Evolutionary conservation across 805 yeast species (phyloP).

Genomic region (Novakomyces olei): DNA sequence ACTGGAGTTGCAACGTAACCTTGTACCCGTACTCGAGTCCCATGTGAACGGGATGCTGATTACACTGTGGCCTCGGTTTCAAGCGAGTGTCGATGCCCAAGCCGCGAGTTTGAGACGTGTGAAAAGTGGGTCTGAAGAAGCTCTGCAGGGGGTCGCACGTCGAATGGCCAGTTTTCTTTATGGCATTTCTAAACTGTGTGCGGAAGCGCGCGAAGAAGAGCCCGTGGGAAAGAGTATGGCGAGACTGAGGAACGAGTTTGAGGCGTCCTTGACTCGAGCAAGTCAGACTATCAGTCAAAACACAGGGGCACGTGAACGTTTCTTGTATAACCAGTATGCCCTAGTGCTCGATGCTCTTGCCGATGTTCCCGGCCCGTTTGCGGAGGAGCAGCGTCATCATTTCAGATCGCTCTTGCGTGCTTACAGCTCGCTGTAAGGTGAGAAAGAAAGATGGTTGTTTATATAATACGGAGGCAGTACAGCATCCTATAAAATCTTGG

Average conservation of each 20-base stretch:
- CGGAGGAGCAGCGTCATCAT: slow-evolving; percentile 22
- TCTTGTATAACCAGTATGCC: slow-evolving; percentile 51
- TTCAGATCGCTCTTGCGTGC: no score
- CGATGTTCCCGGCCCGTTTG: slow-evolving; percentile 23
- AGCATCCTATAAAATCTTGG: no score
- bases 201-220: slow-evolving; percentile 25
- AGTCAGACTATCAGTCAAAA: slow-evolving; percentile 22
- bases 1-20: slow-evolving; percentile 42
- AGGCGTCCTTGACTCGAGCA: slow-evolving; percentile 49
- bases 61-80: slow-evolving; percentile 70
- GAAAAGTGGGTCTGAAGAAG: background rate
- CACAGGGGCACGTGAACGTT: slow-evolving; percentile 31
- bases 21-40: slow-evolving; percentile 48
- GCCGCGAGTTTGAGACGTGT: slow-evolving; percentile 40
- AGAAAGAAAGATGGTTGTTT: no score
- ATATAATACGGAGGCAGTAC: no score
- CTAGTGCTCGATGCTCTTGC: slow-evolving; percentile 35
- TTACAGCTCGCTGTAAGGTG: no score
- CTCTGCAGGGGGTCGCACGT: slow-evolving; percentile 22
- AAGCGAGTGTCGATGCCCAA: slow-evolving; percentile 51
- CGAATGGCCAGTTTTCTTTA: slow-evolving; percentile 52
- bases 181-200: slow-evolving; percentile 40
- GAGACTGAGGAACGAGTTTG: slow-evolving; percentile 60
- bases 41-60: slow-evolving; percentile 45
- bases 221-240: slow-evolving; percentile 51